phyloP scores from a whole-genome alignment of 2,329 filamentous ascomycete genomes.

The Pseudocercospora eumusae region DNA sequence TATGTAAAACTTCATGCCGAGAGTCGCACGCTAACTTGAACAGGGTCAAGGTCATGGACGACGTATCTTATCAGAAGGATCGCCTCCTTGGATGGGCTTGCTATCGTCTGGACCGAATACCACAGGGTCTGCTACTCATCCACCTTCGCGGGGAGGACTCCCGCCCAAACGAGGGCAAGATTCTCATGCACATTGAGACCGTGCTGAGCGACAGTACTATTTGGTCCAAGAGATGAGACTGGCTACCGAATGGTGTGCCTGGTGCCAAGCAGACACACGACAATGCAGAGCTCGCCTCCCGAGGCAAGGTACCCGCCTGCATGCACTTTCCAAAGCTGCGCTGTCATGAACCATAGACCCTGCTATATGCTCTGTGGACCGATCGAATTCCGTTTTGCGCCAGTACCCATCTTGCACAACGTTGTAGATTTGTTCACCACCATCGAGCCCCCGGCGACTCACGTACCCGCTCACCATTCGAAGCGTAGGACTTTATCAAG shows the following conservation, averaged over 20 bases:
- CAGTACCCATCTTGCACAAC: not conserved
- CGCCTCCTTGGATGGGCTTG: constrained; percentile 85
- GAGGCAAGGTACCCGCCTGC: not conserved
- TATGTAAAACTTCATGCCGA: not conserved
- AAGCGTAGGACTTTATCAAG: not conserved
- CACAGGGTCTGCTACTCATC: constrained; percentile 74
- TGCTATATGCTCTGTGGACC: not conserved
- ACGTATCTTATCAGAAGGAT: constrained; percentile 70
- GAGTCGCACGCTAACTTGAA: constrained; percentile 11
- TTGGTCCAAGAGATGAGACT: not conserved
- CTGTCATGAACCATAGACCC: not conserved
- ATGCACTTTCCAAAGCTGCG: not conserved
- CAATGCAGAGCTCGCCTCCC: not conserved
- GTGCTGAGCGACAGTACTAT: not conserved
- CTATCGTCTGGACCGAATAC: constrained; percentile 77
- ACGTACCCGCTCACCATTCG: not conserved
- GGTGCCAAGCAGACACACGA: not conserved
- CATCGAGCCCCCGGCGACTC: not conserved
- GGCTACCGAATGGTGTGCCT: not conserved
- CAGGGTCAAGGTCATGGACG: constrained; percentile 83
- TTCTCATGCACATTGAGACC: constrained; percentile 52
- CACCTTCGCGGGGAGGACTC: constrained; percentile 72
- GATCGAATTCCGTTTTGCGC: not conserved
- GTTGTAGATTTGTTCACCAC: not conserved
- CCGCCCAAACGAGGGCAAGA: constrained; percentile 62